Evolutionary conservation across 2,329 filamentous ascomycete species (phyloP).

Genomic region (Penicillium sp.): DNA sequence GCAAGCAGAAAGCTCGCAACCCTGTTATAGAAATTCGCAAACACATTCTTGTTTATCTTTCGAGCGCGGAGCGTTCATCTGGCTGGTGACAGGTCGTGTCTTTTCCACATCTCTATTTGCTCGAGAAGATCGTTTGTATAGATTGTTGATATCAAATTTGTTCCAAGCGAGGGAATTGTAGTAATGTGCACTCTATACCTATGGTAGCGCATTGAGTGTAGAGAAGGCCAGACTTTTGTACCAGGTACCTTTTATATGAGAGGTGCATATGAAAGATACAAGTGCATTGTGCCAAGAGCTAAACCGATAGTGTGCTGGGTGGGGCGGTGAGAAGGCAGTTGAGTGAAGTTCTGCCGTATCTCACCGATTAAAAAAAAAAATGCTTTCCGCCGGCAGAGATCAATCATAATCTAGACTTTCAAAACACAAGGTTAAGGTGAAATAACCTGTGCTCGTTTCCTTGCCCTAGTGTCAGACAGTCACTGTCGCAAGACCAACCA

Average conservation of each 20-base stretch:
- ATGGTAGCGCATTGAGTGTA: not conserved
- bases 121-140: too few species aligned
- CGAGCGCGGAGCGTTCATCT: too few species aligned
- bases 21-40: too few species aligned
- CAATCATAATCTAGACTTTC: constrained; percentile 22
- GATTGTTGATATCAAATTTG: too few species aligned
- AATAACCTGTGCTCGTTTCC: constrained; percentile 8
- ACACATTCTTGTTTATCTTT: too few species aligned
- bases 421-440: constrained; percentile 24
- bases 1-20: too few species aligned
- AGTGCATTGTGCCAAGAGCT: not conserved
- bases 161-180: too few species aligned
- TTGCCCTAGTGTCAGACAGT: constrained; percentile 4
- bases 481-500: constrained; percentile 14
- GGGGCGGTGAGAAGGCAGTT: not conserved
- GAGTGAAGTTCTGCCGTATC: constrained; percentile 21
- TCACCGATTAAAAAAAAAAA: constrained; percentile 28
- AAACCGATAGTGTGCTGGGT: not conserved
- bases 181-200: too few species aligned
- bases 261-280: not conserved
- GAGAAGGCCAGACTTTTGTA: not conserved
- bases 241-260: not conserved
- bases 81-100: too few species aligned
- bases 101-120: too few species aligned
- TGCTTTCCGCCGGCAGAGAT: constrained; percentile 25